Conservation (phyloP, 345 rosid genomes). For the Eucalyptus shirleyi region DNA sequence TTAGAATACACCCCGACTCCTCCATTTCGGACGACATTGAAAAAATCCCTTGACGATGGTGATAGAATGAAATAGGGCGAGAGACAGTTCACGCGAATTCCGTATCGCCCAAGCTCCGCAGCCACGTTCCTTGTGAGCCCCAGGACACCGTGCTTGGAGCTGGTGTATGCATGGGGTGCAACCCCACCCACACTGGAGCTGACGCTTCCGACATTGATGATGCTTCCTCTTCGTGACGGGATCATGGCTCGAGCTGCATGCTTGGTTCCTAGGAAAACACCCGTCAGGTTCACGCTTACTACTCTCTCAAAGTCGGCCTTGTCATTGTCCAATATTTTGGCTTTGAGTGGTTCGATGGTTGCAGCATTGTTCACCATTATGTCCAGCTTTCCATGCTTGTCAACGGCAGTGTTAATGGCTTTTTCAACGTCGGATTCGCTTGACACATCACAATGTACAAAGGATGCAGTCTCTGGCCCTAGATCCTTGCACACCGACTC, state of each 20-base stretch:
- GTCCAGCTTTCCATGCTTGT: neutral
- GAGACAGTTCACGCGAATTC: neutral
- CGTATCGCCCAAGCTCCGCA: neutral
- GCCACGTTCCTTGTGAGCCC: neutral
- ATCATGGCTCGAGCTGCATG: neutral
- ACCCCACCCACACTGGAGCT: neutral
- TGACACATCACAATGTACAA: neutral
- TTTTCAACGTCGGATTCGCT: neutral
- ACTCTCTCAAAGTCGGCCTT: neutral
- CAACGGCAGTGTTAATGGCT: neutral
- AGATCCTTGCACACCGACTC: neutral
- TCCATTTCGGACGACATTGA: neutral
- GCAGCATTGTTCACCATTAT: neutral
- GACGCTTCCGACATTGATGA: neutral
- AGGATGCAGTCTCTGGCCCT: neutral
- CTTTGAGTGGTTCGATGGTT: fast-evolving
- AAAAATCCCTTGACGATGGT: neutral
- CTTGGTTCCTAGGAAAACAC: neutral
- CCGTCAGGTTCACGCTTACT: neutral
- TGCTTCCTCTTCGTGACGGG: neutral
- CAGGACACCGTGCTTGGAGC: neutral
- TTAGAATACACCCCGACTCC: neutral
- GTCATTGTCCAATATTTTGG: neutral
- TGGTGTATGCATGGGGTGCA: neutral
- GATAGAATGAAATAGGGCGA: neutral